Conservation (phyloP, 2,329 filamentous ascomycete species). For the Ophiostoma himal-ulmi region DNA sequence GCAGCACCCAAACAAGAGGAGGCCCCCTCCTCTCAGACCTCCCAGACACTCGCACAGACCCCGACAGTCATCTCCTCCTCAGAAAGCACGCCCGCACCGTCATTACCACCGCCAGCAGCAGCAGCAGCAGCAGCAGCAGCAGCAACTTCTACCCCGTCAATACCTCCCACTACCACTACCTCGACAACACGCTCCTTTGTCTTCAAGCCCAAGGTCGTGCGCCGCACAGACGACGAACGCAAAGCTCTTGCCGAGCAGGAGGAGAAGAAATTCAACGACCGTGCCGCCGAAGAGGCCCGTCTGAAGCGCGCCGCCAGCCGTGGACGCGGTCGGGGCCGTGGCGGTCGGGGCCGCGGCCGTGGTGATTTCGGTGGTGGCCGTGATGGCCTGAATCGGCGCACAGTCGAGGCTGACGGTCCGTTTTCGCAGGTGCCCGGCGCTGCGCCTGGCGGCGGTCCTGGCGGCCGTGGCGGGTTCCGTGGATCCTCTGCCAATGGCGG, state of each 20-base stretch:
- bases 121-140: conserved; percentile 13
- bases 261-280: conserved; percentile 30
- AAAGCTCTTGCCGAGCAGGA: conserved; percentile 36
- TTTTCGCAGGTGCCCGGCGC: conserved; percentile 33
- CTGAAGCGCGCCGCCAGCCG: conserved; percentile 28
- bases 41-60: neutral
- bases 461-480: conserved; percentile 19
- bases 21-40: neutral
- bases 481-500: conserved; percentile 22
- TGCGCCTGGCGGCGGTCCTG: conserved; percentile 9
- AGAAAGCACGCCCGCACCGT: neutral
- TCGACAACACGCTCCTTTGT: conserved; percentile 25
- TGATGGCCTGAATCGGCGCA: conserved; percentile 31
- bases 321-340: conserved; percentile 29
- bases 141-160: conserved; percentile 13
- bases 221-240: conserved; percentile 34
- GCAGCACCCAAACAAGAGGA: conserved; percentile 8
- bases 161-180: conserved; percentile 1
- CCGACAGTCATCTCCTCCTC: conserved; percentile 9
- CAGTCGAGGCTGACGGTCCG: conserved; percentile 34
- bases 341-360: conserved; percentile 29
- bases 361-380: conserved; percentile 28
- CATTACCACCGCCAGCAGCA: conserved; percentile 6
- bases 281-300: conserved; percentile 32
- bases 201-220: conserved; percentile 34